Conservation (phyloP, 2,329 filamentous ascomycete species). For the Aspergillus pseudoglaucus region DNA sequence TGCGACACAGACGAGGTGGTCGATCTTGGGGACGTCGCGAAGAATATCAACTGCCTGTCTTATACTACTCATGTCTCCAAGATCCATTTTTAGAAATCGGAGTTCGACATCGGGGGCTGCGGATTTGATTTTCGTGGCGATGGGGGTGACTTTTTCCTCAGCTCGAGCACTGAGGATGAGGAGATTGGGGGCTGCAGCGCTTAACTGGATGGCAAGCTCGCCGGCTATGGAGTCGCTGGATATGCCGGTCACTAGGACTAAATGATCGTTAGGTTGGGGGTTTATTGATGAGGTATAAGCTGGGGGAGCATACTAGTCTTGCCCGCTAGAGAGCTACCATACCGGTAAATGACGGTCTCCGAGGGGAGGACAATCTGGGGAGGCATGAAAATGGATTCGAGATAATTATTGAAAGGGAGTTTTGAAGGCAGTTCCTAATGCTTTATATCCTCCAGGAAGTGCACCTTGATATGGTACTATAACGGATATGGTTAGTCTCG, state of each 20-base stretch:
- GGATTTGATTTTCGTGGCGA: background rate
- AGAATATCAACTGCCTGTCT: constrained; percentile 2
- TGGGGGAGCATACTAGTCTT: too few species aligned
- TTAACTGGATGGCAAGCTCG: background rate
- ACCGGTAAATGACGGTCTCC: too few species aligned
- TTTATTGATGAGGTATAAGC: too few species aligned
- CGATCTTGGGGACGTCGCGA: constrained; percentile 11
- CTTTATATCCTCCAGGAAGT: too few species aligned
- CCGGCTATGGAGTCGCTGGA: background rate
- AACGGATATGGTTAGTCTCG: too few species aligned
- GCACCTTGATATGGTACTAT: too few species aligned
- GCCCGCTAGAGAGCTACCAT: too few species aligned
- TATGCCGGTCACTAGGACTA: background rate
- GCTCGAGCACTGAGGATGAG: background rate
- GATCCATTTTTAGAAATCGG: background rate
- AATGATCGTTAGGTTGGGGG: too few species aligned
- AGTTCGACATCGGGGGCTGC: background rate
- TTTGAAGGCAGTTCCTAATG: too few species aligned
- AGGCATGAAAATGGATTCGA: too few species aligned
- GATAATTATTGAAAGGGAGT: too few species aligned
- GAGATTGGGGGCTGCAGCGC: background rate
- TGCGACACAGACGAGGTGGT: constrained; percentile 14
- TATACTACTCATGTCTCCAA: background rate
- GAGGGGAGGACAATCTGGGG: too few species aligned
- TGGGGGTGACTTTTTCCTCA: background rate